Evolutionary conservation across 805 yeast genomes (phyloP), one percentile per base, ranked within the genome.

Genomic region (Cyberlindnera americana): DNA sequence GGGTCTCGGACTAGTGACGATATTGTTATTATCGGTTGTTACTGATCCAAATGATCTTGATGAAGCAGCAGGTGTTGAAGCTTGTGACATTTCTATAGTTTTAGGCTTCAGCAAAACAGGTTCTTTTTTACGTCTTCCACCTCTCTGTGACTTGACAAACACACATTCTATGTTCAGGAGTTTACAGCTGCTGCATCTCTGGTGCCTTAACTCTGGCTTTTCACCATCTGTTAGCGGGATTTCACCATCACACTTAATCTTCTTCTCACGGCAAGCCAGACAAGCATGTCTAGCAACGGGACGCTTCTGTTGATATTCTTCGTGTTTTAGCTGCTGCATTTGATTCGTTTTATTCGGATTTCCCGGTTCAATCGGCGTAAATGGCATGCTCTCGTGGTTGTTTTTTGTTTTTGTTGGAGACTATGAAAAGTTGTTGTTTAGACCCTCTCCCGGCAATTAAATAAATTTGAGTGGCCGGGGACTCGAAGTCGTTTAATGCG

Each of bases 241-340:
- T 48, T 77, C 83, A 12, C 85, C 85, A 48, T 79, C 83, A 57
- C 86, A 79, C 48, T 77, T 79, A 46, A 79, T 68, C 50, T 80
- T 79, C 61, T 75, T 77, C 49, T 76, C 82, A 29, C 86, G 72
- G 44, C 86, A 79, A 5, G 77, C 67, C 6, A 80, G 61, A 54
- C 85, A 79, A 0, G 85, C 85, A 33, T 80, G 63, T 42, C 73
- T 66, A 0, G 83, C 81, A 2, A 78, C 84, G 6, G 71, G 64
- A 18, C 79, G 60, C 43, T 66, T 65, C 18, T 35, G 36, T 19
- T 31, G 26, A 6, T 22, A 19, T 13, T 14, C 26, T 15, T 35
- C 32, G 10, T 27, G 38, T 15, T 35, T 6, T 10, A 7, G 23
- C 10, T 6, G 23, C 23, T 21, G 23, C 10, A 10, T 10, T 10